Base-by-base conservation (phyloP, 2,329 filamentous ascomycete genomes). In the Eutypella sp. region DNA sequence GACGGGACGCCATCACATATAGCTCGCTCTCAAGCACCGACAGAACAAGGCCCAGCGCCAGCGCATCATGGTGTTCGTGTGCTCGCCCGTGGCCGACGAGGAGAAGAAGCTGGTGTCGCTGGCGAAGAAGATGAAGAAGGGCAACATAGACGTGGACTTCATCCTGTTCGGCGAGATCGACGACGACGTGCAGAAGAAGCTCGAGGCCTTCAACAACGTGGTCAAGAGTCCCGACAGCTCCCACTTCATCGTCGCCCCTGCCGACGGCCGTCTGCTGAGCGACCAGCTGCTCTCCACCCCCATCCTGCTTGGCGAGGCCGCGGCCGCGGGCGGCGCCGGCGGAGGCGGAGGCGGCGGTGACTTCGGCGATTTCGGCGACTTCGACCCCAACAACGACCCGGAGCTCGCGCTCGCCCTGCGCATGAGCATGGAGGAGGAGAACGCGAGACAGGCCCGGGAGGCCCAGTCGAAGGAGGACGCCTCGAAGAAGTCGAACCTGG, bases 71-170 rank as follows among this genome's bases (percentile, higher is more conserved):
- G 90, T 95, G 50, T 96, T 99, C 68, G 86, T 91, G 53, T 99
- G 93, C 78, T 96, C 90, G 36, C 87, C 91, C 23, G 85, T 97
- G 62, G 79, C 84, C 51, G 93, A 99, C 63, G 85, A 89, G 53
- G 87, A 96, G 68, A 93, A 93, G 72, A 82, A 86, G 44, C 81
- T 99, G 42, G 80, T 91, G 51, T 88, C 89, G 63, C 79, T 99
- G 24, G 91, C 93, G 38, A 95, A 93, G 75, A 95, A 93, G 74
- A 95, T 97, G 90, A 97, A 97, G 82, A 99, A 99, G 79, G 87
- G 85, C 68, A 92, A 88, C 62, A 88, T 96, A 49, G 88, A 85
- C 50, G 88, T 99, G 63, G 93, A 99, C 68, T 92, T 99, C 62
- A 81, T 99, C 50, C 82, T 92, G 40, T 99, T 99, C 60, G 93